Evolutionary conservation across 2,329 filamentous ascomycete species (phyloP), one percentile per base, ranked within the genome.

Genomic region (Remersonia thermophila): DNA sequence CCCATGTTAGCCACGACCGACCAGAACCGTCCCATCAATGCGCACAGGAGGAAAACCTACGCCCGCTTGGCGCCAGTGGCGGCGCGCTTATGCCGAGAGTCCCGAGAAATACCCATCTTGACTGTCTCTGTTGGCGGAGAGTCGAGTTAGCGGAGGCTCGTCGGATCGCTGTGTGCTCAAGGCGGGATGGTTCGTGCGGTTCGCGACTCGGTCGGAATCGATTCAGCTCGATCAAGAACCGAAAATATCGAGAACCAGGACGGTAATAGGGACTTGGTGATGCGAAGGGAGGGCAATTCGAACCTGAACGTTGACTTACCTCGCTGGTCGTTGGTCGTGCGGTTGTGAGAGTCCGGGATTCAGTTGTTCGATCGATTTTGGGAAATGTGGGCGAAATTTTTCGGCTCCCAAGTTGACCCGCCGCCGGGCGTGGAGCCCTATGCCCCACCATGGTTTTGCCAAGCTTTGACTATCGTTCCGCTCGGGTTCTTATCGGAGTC

Each of bases 21-120:
- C 23, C 10, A 3, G 10, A 17, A 26, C n/a, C n/a, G n/a, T n/a
- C n/a, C n/a, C n/a, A n/a, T n/a, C n/a, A n/a, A n/a, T n/a, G 25
- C 33, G 26, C 3, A 10, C 4, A 37, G 36, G 29, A 29, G 27
- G 25, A 33, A 27, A 40, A 49, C 47, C 44, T 48, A 35, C 71
- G 83, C 75, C 66, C 83, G 80, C 83, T 98, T 98, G 62, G 93
- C 91, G 77, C 91, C 93, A 67, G 93, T 83, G 68, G 89, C 87
- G 70, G 86, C 87, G 73, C 91, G 87, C 83, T 98, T 98, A 81
- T 98, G 91, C 75, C 91, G 86, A 67, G 86, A 94, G 74, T 96
- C 89, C 75, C 91, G 84, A 71, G 89, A 95, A 75, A 98, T 96
- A 98, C 91, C 83, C 83, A 89, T 89, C 73, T 80, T 83, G 82